Base-by-base conservation (phyloP, 2,329 filamentous ascomycete genomes). In the Blumeriella jaapii region DNA sequence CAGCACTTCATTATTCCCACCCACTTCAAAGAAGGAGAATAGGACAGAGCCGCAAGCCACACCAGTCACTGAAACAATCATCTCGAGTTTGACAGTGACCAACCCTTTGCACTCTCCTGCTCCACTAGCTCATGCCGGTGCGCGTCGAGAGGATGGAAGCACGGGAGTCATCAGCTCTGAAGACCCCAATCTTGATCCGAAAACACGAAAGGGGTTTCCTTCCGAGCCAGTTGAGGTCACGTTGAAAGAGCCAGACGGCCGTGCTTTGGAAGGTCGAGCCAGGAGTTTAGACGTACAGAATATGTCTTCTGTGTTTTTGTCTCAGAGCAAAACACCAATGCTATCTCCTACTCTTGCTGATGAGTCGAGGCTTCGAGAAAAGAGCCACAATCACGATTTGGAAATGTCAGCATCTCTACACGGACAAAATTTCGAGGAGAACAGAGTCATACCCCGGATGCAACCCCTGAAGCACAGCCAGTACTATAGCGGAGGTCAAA, bases 261-360 rank as follows among this genome's bases (percentile, higher is more conserved):
- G n/a, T n/a, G n/a, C n/a, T n/a, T n/a, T n/a, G n/a, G n/a, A n/a
- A n/a, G n/a, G n/a, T n/a, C n/a, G n/a, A n/a, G n/a, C n/a, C n/a
- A n/a, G n/a, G n/a, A n/a, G n/a, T n/a, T n/a, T n/a, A n/a, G n/a
- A n/a, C n/a, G n/a, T n/a, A n/a, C n/a, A n/a, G n/a, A n/a, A n/a
- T n/a, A n/a, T n/a, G n/a, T n/a, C n/a, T n/a, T n/a, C n/a, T n/a
- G n/a, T n/a, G n/a, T n/a, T n/a, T n/a, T n/a, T 7, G 20, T 11
- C 2, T 29, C 38, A 39, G 20, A 46, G 39, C n/a, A n/a, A n/a
- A 15, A 46, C 32, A 7, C 27, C 42, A 15, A 42, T 45, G 41
- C 28, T 39, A 16, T 46, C 47, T 6, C 45, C 47, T 24, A 47
- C 45, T 3, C 17, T 46, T 15, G 42, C 47, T 6, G 40, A 40